These are phyloP conservation scores for Fusarium fujikuroi DNA, from an alignment of 2,329 filamentous ascomycete genomes.

Conservation along the genomic window DNA sequence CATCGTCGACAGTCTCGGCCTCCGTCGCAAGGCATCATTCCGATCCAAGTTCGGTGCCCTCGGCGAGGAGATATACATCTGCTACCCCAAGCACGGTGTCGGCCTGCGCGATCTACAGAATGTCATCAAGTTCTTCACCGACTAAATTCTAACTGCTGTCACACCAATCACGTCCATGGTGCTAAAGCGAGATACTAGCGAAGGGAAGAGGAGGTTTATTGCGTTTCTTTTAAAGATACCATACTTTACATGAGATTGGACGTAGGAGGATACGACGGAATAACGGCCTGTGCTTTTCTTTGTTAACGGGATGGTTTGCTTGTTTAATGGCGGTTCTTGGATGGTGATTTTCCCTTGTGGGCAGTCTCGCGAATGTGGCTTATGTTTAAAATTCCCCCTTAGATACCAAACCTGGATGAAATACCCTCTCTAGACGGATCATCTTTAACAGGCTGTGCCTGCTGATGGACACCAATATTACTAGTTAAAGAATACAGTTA, in stretches of 20 bases:
- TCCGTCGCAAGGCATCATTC: constrained; percentile 89
- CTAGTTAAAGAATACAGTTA: constrained; percentile 22
- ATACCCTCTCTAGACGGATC: constrained; percentile 35
- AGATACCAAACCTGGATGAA: constrained; percentile 38
- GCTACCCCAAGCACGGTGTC: constrained; percentile 87
- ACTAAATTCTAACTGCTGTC: constrained; percentile 54
- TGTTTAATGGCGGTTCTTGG: constrained; percentile 7
- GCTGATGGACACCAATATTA: constrained; percentile 24
- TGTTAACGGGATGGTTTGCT: not conserved
- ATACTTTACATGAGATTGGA: constrained; percentile 18
- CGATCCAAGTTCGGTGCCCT: constrained; percentile 87
- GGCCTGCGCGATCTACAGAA: constrained; percentile 84
- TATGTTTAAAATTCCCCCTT: constrained; percentile 31
- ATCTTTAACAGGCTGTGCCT: constrained; percentile 26
- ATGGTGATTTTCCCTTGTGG: constrained; percentile 16
- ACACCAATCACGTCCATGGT: not conserved
- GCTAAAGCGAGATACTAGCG: constrained; percentile 4
- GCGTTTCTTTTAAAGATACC: constrained; percentile 30
- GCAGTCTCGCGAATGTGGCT: constrained; percentile 9
- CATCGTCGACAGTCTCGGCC: constrained; percentile 82
- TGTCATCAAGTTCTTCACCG: constrained; percentile 91
- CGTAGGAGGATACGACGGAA: constrained; percentile 9
- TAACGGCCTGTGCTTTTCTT: constrained; percentile 21
- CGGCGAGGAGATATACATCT: constrained; percentile 88
- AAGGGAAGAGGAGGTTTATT: not conserved